Percentiles rank a stretch among this genome's conserved stretches.
Conservation (phyloP, 2,329 filamentous ascomycete species). For the Pezicula carpinea region DNA sequence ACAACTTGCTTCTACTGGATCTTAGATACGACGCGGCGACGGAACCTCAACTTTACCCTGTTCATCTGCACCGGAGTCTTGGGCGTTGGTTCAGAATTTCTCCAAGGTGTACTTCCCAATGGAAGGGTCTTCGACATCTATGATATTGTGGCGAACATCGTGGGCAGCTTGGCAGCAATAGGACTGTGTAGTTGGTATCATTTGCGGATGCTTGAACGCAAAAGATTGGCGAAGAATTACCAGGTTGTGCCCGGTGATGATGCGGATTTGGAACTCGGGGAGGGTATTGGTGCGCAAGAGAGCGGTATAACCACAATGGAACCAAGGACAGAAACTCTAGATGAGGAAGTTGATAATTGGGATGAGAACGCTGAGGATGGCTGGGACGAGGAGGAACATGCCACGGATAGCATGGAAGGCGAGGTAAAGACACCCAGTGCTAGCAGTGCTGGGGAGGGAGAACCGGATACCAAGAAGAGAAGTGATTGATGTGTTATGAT, state of each 20-base stretch:
- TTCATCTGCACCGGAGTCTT: conserved; percentile 70
- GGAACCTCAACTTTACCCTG: conserved; percentile 78
- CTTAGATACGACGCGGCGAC: conserved; percentile 81
- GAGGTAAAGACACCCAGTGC: conserved; percentile 31
- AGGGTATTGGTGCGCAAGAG: conserved; percentile 52
- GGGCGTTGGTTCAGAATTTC: conserved; percentile 69
- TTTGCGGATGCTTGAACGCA: conserved; percentile 88
- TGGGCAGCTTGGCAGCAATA: conserved; percentile 69
- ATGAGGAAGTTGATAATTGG: conserved; percentile 89
- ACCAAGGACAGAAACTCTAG: conserved; percentile 45
- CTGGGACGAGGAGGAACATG: conserved; percentile 55
- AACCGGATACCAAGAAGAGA: conserved; percentile 26
- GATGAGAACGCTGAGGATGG: conserved; percentile 70
- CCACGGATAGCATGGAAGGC: conserved; percentile 19
- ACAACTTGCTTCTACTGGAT: conserved; percentile 95
- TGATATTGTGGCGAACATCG: conserved; percentile 83
- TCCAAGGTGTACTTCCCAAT: conserved; percentile 72
- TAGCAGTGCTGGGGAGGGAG: conserved; percentile 27
- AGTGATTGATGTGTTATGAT: conserved; percentile 17
- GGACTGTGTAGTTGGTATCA: conserved; percentile 87
- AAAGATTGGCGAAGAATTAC: conserved; percentile 69
- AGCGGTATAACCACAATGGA: conserved; percentile 50
- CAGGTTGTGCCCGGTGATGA: conserved; percentile 60
- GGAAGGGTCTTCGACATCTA: conserved; percentile 69
- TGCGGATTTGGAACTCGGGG: conserved; percentile 74